Conservation (phyloP, 2,329 filamentous ascomycete species). For the Colletotrichum acutatum region DNA sequence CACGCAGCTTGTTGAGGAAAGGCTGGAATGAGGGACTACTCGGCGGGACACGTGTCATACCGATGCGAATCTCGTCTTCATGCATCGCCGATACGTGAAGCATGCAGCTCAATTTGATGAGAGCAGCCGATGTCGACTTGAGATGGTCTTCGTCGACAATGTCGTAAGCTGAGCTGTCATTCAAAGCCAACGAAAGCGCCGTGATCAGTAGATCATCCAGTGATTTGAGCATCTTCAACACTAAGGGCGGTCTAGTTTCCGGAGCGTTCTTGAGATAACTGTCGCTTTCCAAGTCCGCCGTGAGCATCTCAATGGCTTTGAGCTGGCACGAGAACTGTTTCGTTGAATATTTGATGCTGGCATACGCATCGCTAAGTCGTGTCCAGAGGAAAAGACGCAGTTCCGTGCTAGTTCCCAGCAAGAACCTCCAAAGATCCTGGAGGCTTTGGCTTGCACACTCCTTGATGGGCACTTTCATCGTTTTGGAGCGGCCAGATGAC, state of each 20-base stretch:
- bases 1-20: slow-evolving; percentile 78
- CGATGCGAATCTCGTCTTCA: slow-evolving; percentile 87
- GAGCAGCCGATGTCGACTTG: slow-evolving; percentile 75
- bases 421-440: slow-evolving; percentile 85
- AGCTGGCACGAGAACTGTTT: slow-evolving; percentile 91
- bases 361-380: slow-evolving; percentile 89
- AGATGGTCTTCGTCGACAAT: slow-evolving; percentile 86
- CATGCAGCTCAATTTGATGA: slow-evolving; percentile 78
- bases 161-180: slow-evolving; percentile 78
- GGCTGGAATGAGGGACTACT: slow-evolving; percentile 65
- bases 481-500: slow-evolving; percentile 27
- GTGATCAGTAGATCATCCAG: slow-evolving; percentile 81
- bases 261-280: slow-evolving; percentile 68
- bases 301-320: slow-evolving; percentile 85
- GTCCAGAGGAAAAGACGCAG: slow-evolving; percentile 90
- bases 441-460: slow-evolving; percentile 68
- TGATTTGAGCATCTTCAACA: slow-evolving; percentile 82
- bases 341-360: slow-evolving; percentile 83
- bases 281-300: slow-evolving; percentile 71
- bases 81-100: slow-evolving; percentile 84
- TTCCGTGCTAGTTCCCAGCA: slow-evolving; percentile 83
- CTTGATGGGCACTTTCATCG: slow-evolving; percentile 53
- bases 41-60: slow-evolving; percentile 71
- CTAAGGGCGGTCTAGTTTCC: slow-evolving; percentile 74
- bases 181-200: slow-evolving; percentile 74